phyloP scores from a whole-genome alignment of 2,329 filamentous ascomycete genomes.

The Neonectria ditissima region DNA sequence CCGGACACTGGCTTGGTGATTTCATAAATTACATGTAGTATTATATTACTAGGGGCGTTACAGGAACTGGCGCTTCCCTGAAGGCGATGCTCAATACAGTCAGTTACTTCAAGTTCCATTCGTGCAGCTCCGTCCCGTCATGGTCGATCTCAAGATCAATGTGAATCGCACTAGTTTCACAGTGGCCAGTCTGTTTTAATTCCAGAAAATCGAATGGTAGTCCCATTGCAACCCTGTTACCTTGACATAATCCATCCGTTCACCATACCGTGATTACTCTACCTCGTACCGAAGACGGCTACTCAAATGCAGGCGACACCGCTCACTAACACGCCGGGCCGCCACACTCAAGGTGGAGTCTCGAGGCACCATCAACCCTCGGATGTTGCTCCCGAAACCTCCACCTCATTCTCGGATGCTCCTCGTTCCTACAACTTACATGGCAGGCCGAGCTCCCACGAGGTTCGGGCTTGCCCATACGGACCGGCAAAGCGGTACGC shows the following conservation, averaged over 20 bases:
- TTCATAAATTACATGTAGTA: conserved; percentile 11
- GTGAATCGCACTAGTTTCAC: too few species aligned
- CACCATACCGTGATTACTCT: neutral
- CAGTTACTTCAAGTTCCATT: too few species aligned
- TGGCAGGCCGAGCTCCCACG: neutral
- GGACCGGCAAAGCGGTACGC: neutral
- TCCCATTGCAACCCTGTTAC: too few species aligned
- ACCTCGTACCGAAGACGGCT: conserved; percentile 10
- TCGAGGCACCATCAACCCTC: neutral
- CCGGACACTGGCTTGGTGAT: neutral
- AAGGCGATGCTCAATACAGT: neutral
- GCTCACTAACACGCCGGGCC: neutral
- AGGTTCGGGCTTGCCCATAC: neutral
- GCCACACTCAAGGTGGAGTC: neutral
- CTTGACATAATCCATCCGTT: too few species aligned
- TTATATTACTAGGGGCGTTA: conserved; percentile 16
- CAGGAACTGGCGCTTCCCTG: conserved; percentile 32
- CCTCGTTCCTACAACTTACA: neutral
- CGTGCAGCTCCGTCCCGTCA: too few species aligned
- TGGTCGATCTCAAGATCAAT: too few species aligned
- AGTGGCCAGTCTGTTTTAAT: too few species aligned
- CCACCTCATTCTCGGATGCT: too few species aligned
- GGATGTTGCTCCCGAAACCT: conserved; percentile 16
- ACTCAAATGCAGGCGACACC: neutral
- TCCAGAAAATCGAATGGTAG: too few species aligned